These are phyloP conservation scores for Phytopythium chamaehyphon DNA, from an alignment of 352 stramenopile genomes.

Conservation along the genomic window DNA sequence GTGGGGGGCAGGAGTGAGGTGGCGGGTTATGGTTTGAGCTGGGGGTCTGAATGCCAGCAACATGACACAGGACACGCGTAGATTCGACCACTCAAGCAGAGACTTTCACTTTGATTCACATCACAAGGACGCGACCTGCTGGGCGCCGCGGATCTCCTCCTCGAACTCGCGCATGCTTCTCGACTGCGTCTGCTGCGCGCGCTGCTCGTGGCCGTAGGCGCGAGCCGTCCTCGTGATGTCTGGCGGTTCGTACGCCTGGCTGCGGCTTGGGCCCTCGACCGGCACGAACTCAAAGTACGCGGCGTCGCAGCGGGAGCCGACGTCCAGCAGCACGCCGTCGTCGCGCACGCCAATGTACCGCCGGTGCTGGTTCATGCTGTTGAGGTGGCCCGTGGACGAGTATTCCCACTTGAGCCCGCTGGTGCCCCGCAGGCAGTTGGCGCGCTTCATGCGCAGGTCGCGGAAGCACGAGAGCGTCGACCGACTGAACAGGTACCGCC, in stretches of 20 bases:
- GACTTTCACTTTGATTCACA: too few relatives aligned
- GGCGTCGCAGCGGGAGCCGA: constrained; percentile 62
- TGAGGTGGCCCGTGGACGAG: constrained; percentile 53
- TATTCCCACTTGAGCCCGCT: constrained; percentile 67
- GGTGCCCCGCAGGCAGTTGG: constrained; percentile 50
- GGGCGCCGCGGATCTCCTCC: constrained; percentile 18
- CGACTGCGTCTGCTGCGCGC: constrained; percentile 42
- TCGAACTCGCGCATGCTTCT: constrained; percentile 58
- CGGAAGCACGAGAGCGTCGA: constrained; percentile 74
- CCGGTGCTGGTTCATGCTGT: constrained; percentile 82
- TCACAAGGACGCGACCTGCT: constrained; percentile 4
- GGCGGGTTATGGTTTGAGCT: neutral
- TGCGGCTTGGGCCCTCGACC: neutral
- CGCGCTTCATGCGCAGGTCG: constrained; percentile 71
- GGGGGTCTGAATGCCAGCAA: too few relatives aligned
- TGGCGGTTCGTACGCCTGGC: constrained; percentile 26
- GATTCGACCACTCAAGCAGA: too few relatives aligned
- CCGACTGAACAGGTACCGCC: constrained; percentile 66
- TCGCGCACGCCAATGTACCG: constrained; percentile 65
- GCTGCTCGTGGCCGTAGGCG: constrained; percentile 49
- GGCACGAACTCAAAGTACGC: constrained; percentile 66
- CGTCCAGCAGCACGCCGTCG: constrained; percentile 57
- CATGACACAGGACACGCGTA: too few relatives aligned
- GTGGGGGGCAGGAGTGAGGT: neutral
- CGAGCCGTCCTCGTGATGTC: constrained; percentile 47